Percentiles rank a stretch among this genome's conserved stretches.
Conservation (phyloP, 768 basidiomycete species). For the Sporobolomyces roseus region DNA sequence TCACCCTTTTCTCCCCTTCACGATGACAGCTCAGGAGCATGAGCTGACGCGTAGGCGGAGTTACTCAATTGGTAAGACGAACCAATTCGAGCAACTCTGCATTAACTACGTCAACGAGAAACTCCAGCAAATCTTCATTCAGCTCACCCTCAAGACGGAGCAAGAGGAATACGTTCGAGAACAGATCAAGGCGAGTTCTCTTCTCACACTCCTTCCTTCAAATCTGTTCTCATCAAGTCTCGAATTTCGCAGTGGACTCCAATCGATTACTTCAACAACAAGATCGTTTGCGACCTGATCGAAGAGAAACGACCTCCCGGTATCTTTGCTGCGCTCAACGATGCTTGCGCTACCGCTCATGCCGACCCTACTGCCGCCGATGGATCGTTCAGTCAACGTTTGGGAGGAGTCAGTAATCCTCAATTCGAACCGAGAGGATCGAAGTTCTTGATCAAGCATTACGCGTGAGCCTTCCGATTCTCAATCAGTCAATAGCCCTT, state of each 20-base stretch:
- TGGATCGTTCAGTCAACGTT: conserved; percentile 90
- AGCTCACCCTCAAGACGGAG: conserved; percentile 95
- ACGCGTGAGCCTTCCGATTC: conserved; percentile 56
- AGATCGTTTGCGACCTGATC: conserved; percentile 92
- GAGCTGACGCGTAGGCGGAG: neutral
- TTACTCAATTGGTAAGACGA: too few species aligned
- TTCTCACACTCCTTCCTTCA: neutral
- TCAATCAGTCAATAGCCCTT: neutral
- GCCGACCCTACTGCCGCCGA: conserved; percentile 95
- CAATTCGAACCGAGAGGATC: conserved; percentile 93
- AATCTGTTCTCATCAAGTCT: too few species aligned
- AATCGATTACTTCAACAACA: conserved; percentile 97
- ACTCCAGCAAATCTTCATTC: conserved; percentile 96
- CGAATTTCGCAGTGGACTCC: conserved; percentile 68
- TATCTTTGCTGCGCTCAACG: conserved; percentile 94
- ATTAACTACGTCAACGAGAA: conserved; percentile 99
- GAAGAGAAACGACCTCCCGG: conserved; percentile 95
- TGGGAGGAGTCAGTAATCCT: conserved; percentile 65
- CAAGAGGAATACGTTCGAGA: conserved; percentile 99
- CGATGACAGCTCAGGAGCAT: neutral
- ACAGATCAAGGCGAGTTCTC: conserved; percentile 69
- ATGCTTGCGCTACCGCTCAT: conserved; percentile 97
- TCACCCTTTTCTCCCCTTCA: too few species aligned
- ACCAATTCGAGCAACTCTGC: conserved; percentile 95
- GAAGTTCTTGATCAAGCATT: conserved; percentile 93